phyloP scores from a whole-genome alignment of 495 filamentous ascomycete species.

The Neurospora sp. region DNA sequence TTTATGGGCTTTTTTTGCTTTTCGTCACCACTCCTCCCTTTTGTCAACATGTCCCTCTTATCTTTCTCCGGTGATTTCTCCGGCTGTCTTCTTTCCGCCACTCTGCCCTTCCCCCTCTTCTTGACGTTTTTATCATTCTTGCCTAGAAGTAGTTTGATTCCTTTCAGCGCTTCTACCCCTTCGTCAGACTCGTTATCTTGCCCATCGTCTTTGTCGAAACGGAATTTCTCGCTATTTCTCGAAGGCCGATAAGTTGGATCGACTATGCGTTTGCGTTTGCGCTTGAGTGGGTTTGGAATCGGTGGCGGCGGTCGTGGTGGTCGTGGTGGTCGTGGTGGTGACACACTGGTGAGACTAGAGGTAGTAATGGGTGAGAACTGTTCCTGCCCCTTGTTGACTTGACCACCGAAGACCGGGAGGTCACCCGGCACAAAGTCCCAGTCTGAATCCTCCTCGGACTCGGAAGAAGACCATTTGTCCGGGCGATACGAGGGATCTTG shows the following conservation, averaged over 20 bases:
- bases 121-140: not conserved
- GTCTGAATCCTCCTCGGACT: not conserved
- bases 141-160: not conserved
- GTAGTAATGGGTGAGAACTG: not conserved
- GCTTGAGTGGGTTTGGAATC: not conserved
- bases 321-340: not conserved
- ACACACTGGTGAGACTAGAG: no score
- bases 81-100: not conserved
- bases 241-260: not conserved
- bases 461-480: not conserved
- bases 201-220: not conserved
- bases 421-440: not conserved
- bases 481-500: not conserved
- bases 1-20: not conserved
- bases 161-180: not conserved
- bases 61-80: not conserved
- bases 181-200: not conserved
- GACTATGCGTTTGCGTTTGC: not conserved
- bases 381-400: not conserved
- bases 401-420: not conserved
- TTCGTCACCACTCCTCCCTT: not conserved
- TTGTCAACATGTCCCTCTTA: not conserved
- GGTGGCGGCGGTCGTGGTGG: not conserved
- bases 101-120: not conserved
- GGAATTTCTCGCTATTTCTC: not conserved